Conservation (phyloP, 75 land plant species). For the Picea glauca region DNA sequence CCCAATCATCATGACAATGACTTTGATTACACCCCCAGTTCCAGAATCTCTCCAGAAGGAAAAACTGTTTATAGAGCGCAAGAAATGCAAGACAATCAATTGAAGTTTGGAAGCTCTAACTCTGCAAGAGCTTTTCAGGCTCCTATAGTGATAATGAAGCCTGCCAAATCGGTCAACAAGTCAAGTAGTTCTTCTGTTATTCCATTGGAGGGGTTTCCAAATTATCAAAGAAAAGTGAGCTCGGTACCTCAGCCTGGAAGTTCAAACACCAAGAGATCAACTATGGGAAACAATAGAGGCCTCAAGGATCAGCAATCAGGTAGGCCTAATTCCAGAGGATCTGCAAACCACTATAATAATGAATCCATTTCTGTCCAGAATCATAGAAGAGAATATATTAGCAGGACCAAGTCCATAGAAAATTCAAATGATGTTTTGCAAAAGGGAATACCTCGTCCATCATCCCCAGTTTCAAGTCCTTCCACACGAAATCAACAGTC, state of each 20-base stretch:
- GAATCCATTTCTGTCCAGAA: neutral
- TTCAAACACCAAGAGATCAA: constrained; percentile 2
- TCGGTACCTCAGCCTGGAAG: constrained; percentile 3
- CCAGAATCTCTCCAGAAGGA: constrained; percentile 7
- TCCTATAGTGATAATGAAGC: constrained; percentile 67
- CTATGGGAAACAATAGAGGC: neutral
- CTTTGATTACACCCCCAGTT: neutral
- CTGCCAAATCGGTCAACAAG: constrained; percentile 40
- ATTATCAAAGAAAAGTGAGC: constrained; percentile 9
- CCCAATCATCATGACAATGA: neutral
- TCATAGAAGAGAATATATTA: constrained; percentile 6
- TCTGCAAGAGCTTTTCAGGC: constrained; percentile 28
- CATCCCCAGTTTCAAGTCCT: constrained; percentile 3
- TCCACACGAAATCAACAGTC: constrained; percentile 25
- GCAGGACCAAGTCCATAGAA: constrained; percentile 6
- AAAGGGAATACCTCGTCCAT: neutral
- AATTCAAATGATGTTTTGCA: constrained; percentile 2
- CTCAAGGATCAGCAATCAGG: constrained; percentile 8
- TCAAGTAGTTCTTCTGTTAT: constrained; percentile 18
- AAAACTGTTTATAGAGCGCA: neutral
- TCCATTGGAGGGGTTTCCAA: constrained; percentile 17
- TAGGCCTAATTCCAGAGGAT: constrained; percentile 4
- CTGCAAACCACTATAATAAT: neutral
- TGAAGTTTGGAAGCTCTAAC: neutral
- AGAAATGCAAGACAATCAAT: neutral